These are phyloP conservation scores for Penicillium steckii DNA, from an alignment of 495 filamentous ascomycete species.

Conservation along the genomic window DNA sequence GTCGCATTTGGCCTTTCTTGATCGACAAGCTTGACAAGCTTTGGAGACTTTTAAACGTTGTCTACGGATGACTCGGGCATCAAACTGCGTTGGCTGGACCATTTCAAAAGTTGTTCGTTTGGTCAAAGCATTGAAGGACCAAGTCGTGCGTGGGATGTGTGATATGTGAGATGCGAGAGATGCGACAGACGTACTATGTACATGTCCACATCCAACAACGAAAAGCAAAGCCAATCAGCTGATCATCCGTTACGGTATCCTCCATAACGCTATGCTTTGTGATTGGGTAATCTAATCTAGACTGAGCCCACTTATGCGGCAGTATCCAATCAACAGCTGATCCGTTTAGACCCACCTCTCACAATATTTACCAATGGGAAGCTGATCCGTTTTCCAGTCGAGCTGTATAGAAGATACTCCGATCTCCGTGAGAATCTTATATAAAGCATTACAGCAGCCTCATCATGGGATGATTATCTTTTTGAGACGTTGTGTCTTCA, in stretches of 20 bases:
- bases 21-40: conserved; percentile 24
- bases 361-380: too few species aligned
- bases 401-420: conserved; percentile 4
- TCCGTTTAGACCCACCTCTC: too few species aligned
- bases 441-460: neutral
- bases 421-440: neutral
- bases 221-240: neutral
- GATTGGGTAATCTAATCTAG: neutral
- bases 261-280: neutral
- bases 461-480: neutral
- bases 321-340: conserved; percentile 1
- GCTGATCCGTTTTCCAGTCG: too few species aligned
- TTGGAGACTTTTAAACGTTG: conserved; percentile 15
- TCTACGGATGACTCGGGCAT: conserved; percentile 3
- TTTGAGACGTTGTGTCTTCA: too few species aligned
- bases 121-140: too few species aligned
- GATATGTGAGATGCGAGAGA: too few species aligned
- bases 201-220: too few species aligned
- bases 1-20: conserved; percentile 26
- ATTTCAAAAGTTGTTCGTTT: conserved; percentile 1
- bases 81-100: neutral
- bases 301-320: neutral
- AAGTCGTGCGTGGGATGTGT: too few species aligned
- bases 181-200: too few species aligned
- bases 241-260: neutral